A percentile compares a stretch with the other conserved stretches of the same genome.
These are phyloP conservation scores for Conticribra guillardii DNA, from an alignment of 108 stramenopile genomes.

Conservation along the genomic window DNA sequence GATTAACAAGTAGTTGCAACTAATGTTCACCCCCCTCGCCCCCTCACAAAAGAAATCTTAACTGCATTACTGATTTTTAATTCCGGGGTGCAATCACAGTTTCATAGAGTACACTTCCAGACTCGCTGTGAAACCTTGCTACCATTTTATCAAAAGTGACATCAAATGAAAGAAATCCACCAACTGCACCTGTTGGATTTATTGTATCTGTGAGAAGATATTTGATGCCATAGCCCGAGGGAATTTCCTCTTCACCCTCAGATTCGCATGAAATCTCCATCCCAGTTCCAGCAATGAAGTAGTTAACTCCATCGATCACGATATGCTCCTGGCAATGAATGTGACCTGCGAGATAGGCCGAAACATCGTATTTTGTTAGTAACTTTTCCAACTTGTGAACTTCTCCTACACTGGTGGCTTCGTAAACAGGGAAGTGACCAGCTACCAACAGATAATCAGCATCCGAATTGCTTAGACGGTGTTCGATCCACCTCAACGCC, in stretches of 20 bases:
- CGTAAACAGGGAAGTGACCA: conserved; percentile 42
- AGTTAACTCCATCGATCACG: conserved; percentile 14
- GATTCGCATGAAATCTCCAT: conserved; percentile 23
- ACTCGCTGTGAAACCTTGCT: conserved; percentile 16
- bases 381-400: conserved; percentile 17
- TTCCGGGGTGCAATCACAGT: neutral
- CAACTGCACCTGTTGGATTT: neutral
- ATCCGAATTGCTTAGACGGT: conserved; percentile 13
- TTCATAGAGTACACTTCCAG: neutral
- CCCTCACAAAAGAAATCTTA: no score
- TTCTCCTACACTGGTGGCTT: neutral
- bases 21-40: no score
- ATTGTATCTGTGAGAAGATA: neutral
- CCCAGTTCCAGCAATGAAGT: conserved; percentile 30
- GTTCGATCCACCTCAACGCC: conserved; percentile 30
- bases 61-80: no score
- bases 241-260: neutral
- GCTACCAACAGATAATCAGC: conserved; percentile 42
- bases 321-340: conserved; percentile 38
- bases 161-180: conserved; percentile 15
- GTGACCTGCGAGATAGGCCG: conserved; percentile 40
- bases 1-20: no score
- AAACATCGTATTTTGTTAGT: conserved; percentile 24
- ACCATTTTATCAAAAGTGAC: neutral
- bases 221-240: neutral